Evolutionary conservation across 129 eudicot genomes (phyloP), one percentile per base, ranked within the genome.

Genomic region (Arctium minus): DNA sequence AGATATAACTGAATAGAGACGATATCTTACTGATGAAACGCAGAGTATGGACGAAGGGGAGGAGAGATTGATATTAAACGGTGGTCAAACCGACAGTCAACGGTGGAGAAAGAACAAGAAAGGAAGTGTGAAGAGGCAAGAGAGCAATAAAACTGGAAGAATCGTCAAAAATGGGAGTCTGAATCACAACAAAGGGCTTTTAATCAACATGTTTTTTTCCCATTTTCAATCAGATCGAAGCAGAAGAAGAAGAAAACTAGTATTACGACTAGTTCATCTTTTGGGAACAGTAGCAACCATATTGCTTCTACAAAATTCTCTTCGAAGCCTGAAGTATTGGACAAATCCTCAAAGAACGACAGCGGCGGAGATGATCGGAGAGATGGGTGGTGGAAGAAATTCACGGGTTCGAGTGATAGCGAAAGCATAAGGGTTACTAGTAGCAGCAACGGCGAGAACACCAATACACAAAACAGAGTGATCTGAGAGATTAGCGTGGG

Each of bases 341-440:
- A 73, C 0, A 84, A 87, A 67, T 78, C 86, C 22, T 29, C 33
- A 3, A 85, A 81, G 83, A 22, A 22, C 27, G 64, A 60, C 38
- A 75, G 2, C 31, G 94, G 74, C 29, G 67, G 48, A 2, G 87
- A 50, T 40, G 80, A 85, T 70, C 70, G 94, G 69, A 88, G 74
- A 81, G 97, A 91, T 64, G 86, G 97, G 93, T 94, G 94, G 98
- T 92, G 83, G 94, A 89, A 80, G 72, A 92, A 67, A 70, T 85
- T 82, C 38, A 78, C 88, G 0, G 88, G 81, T 8, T 90, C 98
- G 0, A 86, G 87, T 33, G 89, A 80, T 27, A 89, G 91, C 12
- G 94, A 90, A 22, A 88, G 97, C 39, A 8, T 64, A 42, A 79
- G 83, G 38, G 15, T 72, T 35, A 84, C 80, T 1, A 79, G 91